Evolutionary conservation across 345 rosid genomes (phyloP).

Genomic region (Pseudoturritis turrita): DNA sequence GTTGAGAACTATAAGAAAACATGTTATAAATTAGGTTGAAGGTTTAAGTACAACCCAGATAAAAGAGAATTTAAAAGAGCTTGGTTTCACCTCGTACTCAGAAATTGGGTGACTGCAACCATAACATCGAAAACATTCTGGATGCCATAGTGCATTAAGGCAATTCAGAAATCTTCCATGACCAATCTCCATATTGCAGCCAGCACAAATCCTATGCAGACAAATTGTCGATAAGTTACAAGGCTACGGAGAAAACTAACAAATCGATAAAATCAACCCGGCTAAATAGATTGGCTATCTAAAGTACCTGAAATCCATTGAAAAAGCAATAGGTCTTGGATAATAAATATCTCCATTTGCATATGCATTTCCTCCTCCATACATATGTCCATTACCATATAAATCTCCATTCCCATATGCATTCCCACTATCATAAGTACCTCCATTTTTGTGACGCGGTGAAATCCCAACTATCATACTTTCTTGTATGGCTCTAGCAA

Average conservation of each 20-base stretch:
- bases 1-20: slow-evolving; percentile 61
- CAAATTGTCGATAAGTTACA: slow-evolving; percentile 1
- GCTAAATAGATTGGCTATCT: not conserved
- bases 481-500: slow-evolving; percentile 89
- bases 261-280: not conserved
- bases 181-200: slow-evolving; percentile 86
- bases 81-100: slow-evolving; percentile 71
- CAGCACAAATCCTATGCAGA: slow-evolving; percentile 78
- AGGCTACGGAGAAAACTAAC: not conserved
- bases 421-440: slow-evolving; percentile 30
- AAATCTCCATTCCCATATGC: slow-evolving; percentile 29
- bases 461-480: slow-evolving; percentile 68
- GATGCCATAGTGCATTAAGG: slow-evolving; percentile 86
- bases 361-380: slow-evolving; percentile 32
- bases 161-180: slow-evolving; percentile 84
- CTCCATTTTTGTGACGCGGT: slow-evolving; percentile 33
- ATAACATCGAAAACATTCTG: slow-evolving; percentile 83
- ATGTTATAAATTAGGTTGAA: not conserved
- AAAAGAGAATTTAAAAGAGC: not conserved
- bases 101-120: slow-evolving; percentile 78
- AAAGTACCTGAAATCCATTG: slow-evolving; percentile 72
- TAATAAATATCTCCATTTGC: slow-evolving; percentile 46
- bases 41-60: not conserved
- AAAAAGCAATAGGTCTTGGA: slow-evolving; percentile 48
- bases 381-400: slow-evolving; percentile 37